Percentiles rank a stretch among this genome's conserved stretches.
Conservation (phyloP, 441 rosid species). For the Melastoma candidum region DNA sequence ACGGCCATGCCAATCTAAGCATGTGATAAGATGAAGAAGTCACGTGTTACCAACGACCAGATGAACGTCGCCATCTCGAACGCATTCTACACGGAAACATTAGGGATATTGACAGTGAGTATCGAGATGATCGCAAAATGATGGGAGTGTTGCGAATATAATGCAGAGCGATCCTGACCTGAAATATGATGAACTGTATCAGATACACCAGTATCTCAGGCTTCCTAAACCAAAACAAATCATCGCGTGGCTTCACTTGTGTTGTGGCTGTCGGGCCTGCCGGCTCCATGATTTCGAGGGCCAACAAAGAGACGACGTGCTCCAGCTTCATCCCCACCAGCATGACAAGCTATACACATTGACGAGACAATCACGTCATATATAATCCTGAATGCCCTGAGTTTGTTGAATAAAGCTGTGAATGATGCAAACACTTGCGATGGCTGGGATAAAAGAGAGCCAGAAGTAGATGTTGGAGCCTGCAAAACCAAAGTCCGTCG, state of each 20-base stretch:
- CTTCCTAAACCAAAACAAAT: slow-evolving; percentile 89
- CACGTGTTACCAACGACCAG: slow-evolving; percentile 77
- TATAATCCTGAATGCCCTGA: background rate
- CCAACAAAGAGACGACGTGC: slow-evolving; percentile 81
- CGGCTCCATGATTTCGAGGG: slow-evolving; percentile 76
- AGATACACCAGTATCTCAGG: slow-evolving; percentile 64
- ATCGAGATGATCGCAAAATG: slow-evolving; percentile 3
- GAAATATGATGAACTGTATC: slow-evolving; percentile 87
- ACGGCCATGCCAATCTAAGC: background rate
- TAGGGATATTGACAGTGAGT: background rate
- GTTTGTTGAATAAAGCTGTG: background rate
- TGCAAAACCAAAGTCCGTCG: slow-evolving; percentile 21
- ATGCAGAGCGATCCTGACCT: slow-evolving; percentile 30
- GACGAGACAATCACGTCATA: background rate
- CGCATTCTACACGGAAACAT: slow-evolving; percentile 55
- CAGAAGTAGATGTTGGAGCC: slow-evolving; percentile 89
- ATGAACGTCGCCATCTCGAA: slow-evolving; percentile 96
- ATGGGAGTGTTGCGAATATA: background rate
- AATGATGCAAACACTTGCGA: slow-evolving; percentile 40
- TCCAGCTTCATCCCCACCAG: slow-evolving; percentile 88
- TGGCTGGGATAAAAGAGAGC: slow-evolving; percentile 91
- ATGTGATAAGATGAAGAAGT: background rate
- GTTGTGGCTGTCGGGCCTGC: slow-evolving; percentile 49
- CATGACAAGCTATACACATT: slow-evolving; percentile 58
- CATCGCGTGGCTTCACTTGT: slow-evolving; percentile 89